Base-by-base conservation (phyloP, 2,329 filamentous ascomycete species). In the Penicillium olsonii region DNA sequence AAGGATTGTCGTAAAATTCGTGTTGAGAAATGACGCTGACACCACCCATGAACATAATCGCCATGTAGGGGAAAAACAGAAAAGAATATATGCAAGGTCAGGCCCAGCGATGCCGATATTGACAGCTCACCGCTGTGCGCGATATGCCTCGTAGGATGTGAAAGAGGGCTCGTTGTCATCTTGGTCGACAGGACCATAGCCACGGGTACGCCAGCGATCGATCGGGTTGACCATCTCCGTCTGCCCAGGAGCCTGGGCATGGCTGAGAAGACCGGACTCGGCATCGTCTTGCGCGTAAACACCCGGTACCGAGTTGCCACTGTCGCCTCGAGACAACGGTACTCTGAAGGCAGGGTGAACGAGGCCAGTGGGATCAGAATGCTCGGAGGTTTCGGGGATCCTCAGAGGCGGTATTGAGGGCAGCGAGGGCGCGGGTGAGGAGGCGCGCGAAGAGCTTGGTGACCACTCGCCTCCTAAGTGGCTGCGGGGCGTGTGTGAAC, bases 401-500 rank as follows among this genome's bases (percentile, higher is more conserved):
- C 61, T 65, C 24, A 67, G 43, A 2, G 53, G 56, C 4, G 61
- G 46, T n/a, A 67, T 52, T 5, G 64, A 65, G 43, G 56, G 64
- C 15, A 49, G 63, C 50, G 64, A 79, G 4, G 69, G 68, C 1
- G 65, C 63, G 0, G 73, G 74, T 4, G 72, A 75, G 5, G 67
- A 68, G 2, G 71, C 66, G 15, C 72, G 66, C 8, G 72, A 72
- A 4, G 71, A 72, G 35, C 57, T 62, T 5, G 72, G 68, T 2
- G 72, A 73, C 56, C 67, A 70, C 27, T 69, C 67, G 31, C 51
- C 56, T 38, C 66, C 64, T 22, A 72, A 54, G 41, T 64, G 65
- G 17, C 65, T 70, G 34, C 66, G 65, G 1, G 74, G 74, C 2
- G 75, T 77, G 3, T 71, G 68, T 10, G 72, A 75, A 15, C 75